Conservation (phyloP, 1,284 basidiomycete species). For the Agaricales sp. region DNA sequence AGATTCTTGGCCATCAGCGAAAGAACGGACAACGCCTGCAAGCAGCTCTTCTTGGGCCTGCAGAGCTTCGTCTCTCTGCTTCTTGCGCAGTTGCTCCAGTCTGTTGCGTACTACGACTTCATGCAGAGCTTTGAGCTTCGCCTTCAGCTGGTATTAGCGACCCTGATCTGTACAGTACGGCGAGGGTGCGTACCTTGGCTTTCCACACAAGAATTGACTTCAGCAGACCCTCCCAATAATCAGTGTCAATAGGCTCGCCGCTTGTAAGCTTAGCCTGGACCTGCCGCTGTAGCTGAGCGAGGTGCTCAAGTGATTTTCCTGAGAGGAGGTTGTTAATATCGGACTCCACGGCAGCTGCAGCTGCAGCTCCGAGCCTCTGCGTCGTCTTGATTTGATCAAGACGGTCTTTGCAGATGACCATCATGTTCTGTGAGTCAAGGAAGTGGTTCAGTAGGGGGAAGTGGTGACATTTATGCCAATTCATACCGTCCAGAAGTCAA, state of each 20-base stretch:
- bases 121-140: conserved; percentile 86
- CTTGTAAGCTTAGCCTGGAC: conserved; percentile 84
- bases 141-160: conserved; percentile 32
- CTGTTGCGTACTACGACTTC: conserved; percentile 95
- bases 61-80: conserved; percentile 90
- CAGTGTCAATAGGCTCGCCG: conserved; percentile 91
- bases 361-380: conserved; percentile 33
- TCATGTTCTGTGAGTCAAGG: conserved; percentile 66
- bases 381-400: conserved; percentile 30
- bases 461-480: too few relatives aligned
- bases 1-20: conserved; percentile 30
- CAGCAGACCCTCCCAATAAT: conserved; percentile 94
- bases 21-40: conserved; percentile 60
- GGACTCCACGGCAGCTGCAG: conserved; percentile 70
- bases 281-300: conserved; percentile 75
- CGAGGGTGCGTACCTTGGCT: conserved; percentile 63
- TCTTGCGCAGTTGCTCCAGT: conserved; percentile 88
- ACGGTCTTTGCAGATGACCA: conserved; percentile 91
- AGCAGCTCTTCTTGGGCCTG: conserved; percentile 89
- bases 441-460: too few relatives aligned
- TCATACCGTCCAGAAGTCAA: conserved; percentile 96
- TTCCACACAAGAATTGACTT: conserved; percentile 96
- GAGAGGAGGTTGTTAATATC: conserved; percentile 68
- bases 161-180: background rate
- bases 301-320: conserved; percentile 78